phyloP scores from a whole-genome alignment of 2,329 filamentous ascomycete genomes.

The Fusarium sp. region DNA sequence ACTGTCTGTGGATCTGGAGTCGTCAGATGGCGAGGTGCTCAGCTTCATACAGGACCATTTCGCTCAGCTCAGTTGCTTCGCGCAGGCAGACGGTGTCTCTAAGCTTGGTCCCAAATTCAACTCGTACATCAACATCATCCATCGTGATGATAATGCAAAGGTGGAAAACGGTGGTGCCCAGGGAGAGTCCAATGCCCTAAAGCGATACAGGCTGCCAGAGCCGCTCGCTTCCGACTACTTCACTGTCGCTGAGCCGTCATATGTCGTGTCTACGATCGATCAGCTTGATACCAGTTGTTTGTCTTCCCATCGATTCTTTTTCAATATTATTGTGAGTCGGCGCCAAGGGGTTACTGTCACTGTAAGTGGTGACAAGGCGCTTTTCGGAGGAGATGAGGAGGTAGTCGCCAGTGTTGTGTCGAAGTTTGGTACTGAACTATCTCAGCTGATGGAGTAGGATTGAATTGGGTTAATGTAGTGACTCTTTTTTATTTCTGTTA shows the following conservation, averaged over 20 bases:
- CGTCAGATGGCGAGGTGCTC: not conserved
- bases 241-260: not conserved
- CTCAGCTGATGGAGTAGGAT: not conserved
- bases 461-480: not conserved
- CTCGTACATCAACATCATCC: constrained; percentile 24
- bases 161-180: fast-evolving
- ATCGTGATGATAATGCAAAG: not conserved
- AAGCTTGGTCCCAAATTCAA: constrained; percentile 4
- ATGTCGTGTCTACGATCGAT: constrained; percentile 1
- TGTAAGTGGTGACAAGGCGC: not conserved
- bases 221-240: constrained; percentile 23
- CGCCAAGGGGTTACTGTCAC: not conserved
- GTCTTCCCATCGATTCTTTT: not conserved
- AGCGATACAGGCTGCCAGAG: constrained; percentile 15
- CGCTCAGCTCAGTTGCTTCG: constrained; percentile 15
- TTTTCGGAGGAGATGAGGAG: fast-evolving
- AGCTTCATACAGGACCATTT: constrained; percentile 10
- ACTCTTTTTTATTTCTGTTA: no score
- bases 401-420: fast-evolving
- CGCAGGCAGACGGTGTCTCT: not conserved
- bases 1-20: not conserved
- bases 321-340: constrained; percentile 1
- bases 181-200: fast-evolving
- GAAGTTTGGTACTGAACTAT: not conserved
- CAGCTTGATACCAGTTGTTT: not conserved